phyloP scores from a whole-genome alignment of 2,329 filamentous ascomycete species.

The Amphichorda felina region DNA sequence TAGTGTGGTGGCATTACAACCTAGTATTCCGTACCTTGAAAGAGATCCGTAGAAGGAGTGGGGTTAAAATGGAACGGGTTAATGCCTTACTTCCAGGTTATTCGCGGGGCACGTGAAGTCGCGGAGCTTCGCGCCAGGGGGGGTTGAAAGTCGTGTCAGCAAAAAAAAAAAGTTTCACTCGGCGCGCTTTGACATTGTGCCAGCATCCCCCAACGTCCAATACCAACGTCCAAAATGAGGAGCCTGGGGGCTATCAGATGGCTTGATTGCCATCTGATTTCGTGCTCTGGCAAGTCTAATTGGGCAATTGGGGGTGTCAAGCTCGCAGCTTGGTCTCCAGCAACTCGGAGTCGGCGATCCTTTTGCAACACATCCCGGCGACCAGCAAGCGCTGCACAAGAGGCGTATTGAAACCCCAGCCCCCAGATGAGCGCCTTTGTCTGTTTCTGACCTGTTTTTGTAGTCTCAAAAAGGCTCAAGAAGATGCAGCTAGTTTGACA shows the following conservation, averaged over 20 bases:
- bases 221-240: slow-evolving; percentile 20
- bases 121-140: slow-evolving; percentile 5
- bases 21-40: no score
- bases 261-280: slow-evolving; percentile 25
- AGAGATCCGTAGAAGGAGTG: no score
- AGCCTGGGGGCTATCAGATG: slow-evolving; percentile 25
- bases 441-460: neutral
- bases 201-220: neutral
- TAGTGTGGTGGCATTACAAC: no score
- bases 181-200: neutral
- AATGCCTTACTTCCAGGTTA: no score
- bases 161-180: slow-evolving; percentile 2
- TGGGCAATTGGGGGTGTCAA: slow-evolving; percentile 14
- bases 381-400: slow-evolving; percentile 23
- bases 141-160: neutral
- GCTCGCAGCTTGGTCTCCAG: slow-evolving; percentile 10
- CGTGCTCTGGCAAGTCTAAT: slow-evolving; percentile 14
- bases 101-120: slow-evolving; percentile 9
- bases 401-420: slow-evolving; percentile 19
- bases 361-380: slow-evolving; percentile 20
- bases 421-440: slow-evolving; percentile 6
- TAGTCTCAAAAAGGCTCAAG: slow-evolving; percentile 39
- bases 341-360: slow-evolving; percentile 13
- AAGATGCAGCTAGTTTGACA: slow-evolving; percentile 38
- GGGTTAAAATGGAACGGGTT: no score